Percentiles rank a stretch among this genome's conserved stretches.
phyloP scores from a whole-genome alignment of 768 basidiomycete species.

The Auriscalpium vulgare region DNA sequence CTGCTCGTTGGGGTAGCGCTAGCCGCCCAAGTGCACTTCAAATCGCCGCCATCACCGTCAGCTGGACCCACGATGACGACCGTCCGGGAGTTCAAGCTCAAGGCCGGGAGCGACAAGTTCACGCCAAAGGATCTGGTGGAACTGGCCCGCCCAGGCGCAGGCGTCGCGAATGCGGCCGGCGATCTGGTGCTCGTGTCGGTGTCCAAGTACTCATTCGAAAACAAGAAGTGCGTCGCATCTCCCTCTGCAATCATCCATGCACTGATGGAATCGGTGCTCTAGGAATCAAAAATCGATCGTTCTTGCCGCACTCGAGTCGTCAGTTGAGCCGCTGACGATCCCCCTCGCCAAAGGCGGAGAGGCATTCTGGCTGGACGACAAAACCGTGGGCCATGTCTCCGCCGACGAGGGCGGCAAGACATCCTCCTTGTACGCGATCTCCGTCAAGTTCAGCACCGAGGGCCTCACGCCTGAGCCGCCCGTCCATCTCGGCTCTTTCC shows the following conservation, averaged over 20 bases:
- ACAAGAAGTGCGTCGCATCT: slow-evolving; percentile 52
- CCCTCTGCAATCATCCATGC: not conserved
- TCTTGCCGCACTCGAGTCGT: slow-evolving; percentile 49
- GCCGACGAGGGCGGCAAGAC: slow-evolving; percentile 40
- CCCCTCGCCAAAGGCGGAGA: slow-evolving; percentile 64
- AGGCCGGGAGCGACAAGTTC: slow-evolving; percentile 50
- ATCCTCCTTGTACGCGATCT: slow-evolving; percentile 52
- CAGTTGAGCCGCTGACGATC: slow-evolving; percentile 42
- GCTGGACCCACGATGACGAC: slow-evolving; percentile 21
- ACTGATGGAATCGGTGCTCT: not conserved
- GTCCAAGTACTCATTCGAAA: slow-evolving; percentile 62
- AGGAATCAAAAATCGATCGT: slow-evolving; percentile 69
- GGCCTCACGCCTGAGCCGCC: slow-evolving; percentile 32
- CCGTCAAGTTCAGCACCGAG: slow-evolving; percentile 37
- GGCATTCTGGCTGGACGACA: slow-evolving; percentile 68
- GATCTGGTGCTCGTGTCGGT: slow-evolving; percentile 61
- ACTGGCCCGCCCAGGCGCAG: slow-evolving; percentile 58
- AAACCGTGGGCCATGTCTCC: slow-evolving; percentile 65
- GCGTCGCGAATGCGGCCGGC: slow-evolving; percentile 59
- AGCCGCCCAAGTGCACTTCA: slow-evolving; percentile 45
- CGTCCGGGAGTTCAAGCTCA: slow-evolving; percentile 43
- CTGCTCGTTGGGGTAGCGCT: slow-evolving; percentile 36
- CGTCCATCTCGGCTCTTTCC: slow-evolving; percentile 53
- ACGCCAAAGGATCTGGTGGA: slow-evolving; percentile 64
- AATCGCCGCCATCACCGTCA: slow-evolving; percentile 16